A percentile compares a stretch with the other conserved stretches of the same genome.
Conservation (phyloP, 306 rosid genomes). For the Sphenostylis stenocarpa region DNA sequence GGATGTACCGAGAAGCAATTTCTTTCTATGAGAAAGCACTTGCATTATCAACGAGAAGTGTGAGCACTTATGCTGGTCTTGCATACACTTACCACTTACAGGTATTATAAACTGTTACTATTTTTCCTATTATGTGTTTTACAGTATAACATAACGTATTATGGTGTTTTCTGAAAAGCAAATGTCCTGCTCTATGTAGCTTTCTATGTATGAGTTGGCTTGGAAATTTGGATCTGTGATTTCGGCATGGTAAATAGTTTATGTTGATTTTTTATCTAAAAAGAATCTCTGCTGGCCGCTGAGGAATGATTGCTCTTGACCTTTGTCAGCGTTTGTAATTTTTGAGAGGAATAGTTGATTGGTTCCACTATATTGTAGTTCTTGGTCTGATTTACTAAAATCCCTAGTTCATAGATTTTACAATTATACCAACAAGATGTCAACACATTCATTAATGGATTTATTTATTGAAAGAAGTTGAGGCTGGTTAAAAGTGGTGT, state of each 20-base stretch:
- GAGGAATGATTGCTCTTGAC: conserved; percentile 8
- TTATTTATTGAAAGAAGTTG: conserved; percentile 11
- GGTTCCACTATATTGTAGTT: neutral
- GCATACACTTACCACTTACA: conserved; percentile 93
- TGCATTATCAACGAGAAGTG: conserved; percentile 74
- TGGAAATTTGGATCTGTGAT: conserved; percentile 2
- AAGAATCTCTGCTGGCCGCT: neutral
- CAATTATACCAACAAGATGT: neutral
- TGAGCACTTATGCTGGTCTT: conserved; percentile 95
- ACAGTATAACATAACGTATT: neutral
- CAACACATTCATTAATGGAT: neutral
- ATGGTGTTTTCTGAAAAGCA: neutral
- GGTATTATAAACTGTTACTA: conserved; percentile 42
- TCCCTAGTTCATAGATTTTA: neutral
- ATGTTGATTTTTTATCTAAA: neutral
- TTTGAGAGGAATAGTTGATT: conserved; percentile 13
- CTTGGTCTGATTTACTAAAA: neutral
- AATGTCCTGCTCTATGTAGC: neutral
- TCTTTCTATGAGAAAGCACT: conserved; percentile 89
- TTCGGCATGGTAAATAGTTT: neutral
- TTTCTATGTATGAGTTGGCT: neutral
- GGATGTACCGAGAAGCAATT: conserved; percentile 82
- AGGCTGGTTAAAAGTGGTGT: neutral
- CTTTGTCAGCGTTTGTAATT: conserved; percentile 3
- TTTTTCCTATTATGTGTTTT: conserved; percentile 1